These are phyloP conservation scores for Sclerotinia spermophila DNA, from an alignment of 2,329 filamentous ascomycete species.

Conservation along the genomic window DNA sequence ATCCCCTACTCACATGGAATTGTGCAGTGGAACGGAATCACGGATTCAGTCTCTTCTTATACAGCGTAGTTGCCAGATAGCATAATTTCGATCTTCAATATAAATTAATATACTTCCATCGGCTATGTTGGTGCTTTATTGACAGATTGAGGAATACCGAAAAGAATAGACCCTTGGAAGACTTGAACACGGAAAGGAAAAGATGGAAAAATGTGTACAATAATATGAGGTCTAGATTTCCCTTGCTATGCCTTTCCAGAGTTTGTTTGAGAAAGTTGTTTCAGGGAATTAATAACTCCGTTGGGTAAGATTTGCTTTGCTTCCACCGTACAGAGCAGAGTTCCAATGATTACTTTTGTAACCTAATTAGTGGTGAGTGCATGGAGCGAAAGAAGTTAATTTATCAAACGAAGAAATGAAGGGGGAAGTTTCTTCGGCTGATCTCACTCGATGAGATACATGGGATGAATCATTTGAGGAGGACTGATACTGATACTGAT, in stretches of 20 bases:
- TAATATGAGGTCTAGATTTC: background rate
- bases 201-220: background rate
- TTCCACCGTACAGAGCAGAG: background rate
- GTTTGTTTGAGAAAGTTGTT: background rate
- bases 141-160: slow-evolving; percentile 1
- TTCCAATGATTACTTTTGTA: background rate
- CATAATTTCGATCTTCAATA: background rate
- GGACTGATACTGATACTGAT: background rate
- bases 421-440: background rate
- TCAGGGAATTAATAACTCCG: background rate
- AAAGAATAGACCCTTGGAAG: background rate
- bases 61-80: background rate
- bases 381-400: background rate
- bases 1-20: background rate
- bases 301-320: slow-evolving; percentile 5
- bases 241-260: background rate
- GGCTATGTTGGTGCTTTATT: slow-evolving; percentile 4
- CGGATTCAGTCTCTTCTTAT: background rate
- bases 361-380: background rate
- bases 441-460: background rate
- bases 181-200: background rate
- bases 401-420: background rate
- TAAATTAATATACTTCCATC: slow-evolving; percentile 6
- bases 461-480: no score
- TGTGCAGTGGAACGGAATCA: background rate